phyloP scores from a whole-genome alignment of 2,329 filamentous ascomycete genomes.

The Ophiostoma triangulosporum region DNA sequence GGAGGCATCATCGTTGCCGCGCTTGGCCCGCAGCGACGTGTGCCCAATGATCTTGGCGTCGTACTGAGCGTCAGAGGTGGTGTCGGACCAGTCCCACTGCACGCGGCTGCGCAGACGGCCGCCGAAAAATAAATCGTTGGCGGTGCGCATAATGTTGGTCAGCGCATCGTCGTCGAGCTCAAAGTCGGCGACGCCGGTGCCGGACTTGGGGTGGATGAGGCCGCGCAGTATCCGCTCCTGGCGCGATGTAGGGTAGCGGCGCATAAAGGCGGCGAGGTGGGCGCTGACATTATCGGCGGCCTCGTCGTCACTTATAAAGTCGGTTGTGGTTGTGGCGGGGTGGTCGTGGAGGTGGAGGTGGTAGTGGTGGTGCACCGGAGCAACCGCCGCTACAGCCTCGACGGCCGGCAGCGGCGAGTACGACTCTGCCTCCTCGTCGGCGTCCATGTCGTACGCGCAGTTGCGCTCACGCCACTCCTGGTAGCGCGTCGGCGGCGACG shows the following conservation, averaged over 20 bases:
- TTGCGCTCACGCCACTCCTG: neutral
- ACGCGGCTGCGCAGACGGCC: constrained; percentile 43
- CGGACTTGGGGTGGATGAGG: constrained; percentile 38
- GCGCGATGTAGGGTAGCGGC: constrained; percentile 34
- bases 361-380: too few species aligned
- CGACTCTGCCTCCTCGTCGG: neutral
- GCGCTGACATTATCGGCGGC: constrained; percentile 36
- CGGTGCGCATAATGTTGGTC: constrained; percentile 43
- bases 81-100: constrained; percentile 48
- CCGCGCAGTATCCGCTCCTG: constrained; percentile 44
- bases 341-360: too few species aligned
- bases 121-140: constrained; percentile 50
- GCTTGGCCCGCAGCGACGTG: constrained; percentile 41
- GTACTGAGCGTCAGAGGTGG: constrained; percentile 32
- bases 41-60: constrained; percentile 46
- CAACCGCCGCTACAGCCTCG: too few species aligned
- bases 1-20: constrained; percentile 25
- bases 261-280: constrained; percentile 31
- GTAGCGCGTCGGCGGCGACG: neutral
- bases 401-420: neutral
- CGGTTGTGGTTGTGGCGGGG: constrained; percentile 18
- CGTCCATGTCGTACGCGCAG: neutral
- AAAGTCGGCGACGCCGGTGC: constrained; percentile 34
- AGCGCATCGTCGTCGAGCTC: constrained; percentile 44
- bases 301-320: constrained; percentile 30